Evolutionary conservation across 192 early-diverging fungal genomes (phyloP), one percentile per base, ranked within the genome.

Genomic region (Kickxella alabastrina): DNA sequence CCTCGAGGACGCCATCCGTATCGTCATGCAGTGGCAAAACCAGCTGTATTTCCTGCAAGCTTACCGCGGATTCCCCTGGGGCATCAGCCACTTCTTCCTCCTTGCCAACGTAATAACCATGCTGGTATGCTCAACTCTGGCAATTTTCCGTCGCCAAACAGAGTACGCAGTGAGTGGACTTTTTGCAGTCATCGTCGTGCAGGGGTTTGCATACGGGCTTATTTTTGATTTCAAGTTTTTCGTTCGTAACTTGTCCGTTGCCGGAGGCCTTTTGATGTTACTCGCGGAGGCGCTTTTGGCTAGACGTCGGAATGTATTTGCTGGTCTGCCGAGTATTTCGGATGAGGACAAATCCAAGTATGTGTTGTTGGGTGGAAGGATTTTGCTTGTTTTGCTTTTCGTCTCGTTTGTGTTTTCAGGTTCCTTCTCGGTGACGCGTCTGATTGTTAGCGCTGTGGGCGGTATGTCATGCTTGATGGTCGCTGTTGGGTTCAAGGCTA

Each of bases 401-500:
- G 50, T 95, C 43, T 86, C 87, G 19, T 94, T 93, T 60, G 76
- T 90, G 28, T 87, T 96, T 62, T 84, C 86, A 17, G 96, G 95
- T 25, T 76, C 89, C 26, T 88, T 90, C 67, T 80, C 88, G 6
- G 2, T 90, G 6, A 64, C 82, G 22, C 82, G 95, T 12, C 32
- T 86, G 14, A 38, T 85, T 29, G 84, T 93, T 10, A 84, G 88
- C 10, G 22, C 85, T 17, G 75, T 96, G 21, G 88, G 87, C 18
- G 70, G 92, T 22, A 67, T 84, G 23, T 92, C 92, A 36, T 95
- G 92, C 65, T 59, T 95, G 35, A 91, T 96, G 91, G 90, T 98
- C 21, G 92, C 90, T 2, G 84, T 98, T 26, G 96, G 96, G 1
- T 98, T 97, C 80, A 98, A 97, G 75, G 93, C 96, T 31, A 94